These are phyloP conservation scores for Fusarium albosuccineum DNA, from an alignment of 2,329 filamentous ascomycete species.

Conservation along the genomic window DNA sequence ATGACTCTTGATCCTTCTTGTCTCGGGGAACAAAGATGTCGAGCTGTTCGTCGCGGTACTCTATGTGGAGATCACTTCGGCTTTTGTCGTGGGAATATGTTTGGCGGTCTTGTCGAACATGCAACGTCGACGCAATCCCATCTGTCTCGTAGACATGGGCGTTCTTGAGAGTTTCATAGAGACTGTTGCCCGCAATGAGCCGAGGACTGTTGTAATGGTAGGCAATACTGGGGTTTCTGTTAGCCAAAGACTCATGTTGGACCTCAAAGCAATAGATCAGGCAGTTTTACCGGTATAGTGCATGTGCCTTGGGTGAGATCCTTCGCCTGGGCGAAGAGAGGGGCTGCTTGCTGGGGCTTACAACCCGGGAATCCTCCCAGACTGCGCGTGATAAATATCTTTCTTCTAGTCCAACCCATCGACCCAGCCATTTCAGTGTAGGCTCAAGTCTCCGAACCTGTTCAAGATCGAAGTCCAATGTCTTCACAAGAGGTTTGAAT, in stretches of 20 bases:
- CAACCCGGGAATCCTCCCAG: not conserved
- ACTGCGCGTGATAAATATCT: not conserved
- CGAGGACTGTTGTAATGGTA: conserved; percentile 14
- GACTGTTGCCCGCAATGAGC: not conserved
- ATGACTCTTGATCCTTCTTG: conserved; percentile 7
- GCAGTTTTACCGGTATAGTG: not conserved
- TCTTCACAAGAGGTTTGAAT: not conserved
- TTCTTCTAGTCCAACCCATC: not conserved
- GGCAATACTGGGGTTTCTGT: not conserved
- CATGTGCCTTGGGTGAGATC: not conserved
- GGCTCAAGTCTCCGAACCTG: not conserved
- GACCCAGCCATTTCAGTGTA: not conserved
- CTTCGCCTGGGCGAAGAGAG: not conserved
- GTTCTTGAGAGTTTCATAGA: conserved; percentile 2
- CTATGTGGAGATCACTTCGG: conserved; percentile 7
- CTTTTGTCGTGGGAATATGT: not conserved
- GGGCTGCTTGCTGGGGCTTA: not conserved
- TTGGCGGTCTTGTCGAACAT: conserved; percentile 2
- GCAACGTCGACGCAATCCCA: conserved; percentile 6
- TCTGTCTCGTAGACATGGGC: conserved; percentile 15
- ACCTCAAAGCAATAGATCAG: too few species aligned
- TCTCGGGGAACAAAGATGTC: conserved; percentile 12
- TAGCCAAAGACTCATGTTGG: accelerated
- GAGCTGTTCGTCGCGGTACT: not conserved
- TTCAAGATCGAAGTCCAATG: not conserved